Evolutionary conservation across 371 early-diverging fungal genomes (phyloP), one percentile per base, ranked within the genome.

Genomic region (Rhizopus stolonifer): DNA sequence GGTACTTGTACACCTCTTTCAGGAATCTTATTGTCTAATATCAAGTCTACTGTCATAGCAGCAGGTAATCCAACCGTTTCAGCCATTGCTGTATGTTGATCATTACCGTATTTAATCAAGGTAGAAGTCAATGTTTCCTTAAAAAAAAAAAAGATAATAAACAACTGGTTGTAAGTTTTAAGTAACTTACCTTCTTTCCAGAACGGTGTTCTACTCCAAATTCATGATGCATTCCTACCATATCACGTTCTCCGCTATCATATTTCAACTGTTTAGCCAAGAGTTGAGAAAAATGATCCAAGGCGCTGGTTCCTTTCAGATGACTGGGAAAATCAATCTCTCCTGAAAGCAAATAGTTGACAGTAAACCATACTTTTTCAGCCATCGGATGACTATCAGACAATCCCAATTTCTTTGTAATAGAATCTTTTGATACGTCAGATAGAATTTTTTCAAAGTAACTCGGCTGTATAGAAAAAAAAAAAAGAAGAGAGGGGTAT

Each of bases 61-160:
- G 89, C 88, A 7, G 95, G 95, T 11, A 89, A 58, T 3, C 93
- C 94, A 13, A 95, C 95, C 1, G 92, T 92, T 54, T 87, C 88
- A 13, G 95, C 94, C 95, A 95, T 95, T 7, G 94, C 93, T 19
- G 91, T 87, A 64, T 86, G 84, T 0, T 81, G 80, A 32, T 76
- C 79, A 34, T 83, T 81, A 10, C 93, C 95, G 62, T 91, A 93
- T 4, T 81, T 72, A 17, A 90, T 70, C 57, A 93, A 59, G 1
- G 93, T 91, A 3, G 91, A 87, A 1, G 87, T 89, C 21, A 77
- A 72, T 0, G 74, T 81, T 70, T 88, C 83, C 73, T 83, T 29
- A 29, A 29, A 29, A 29, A 10, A 29, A 4, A 29, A 29, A 29
- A 29, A 10, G 7, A 7, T 21, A 10, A 29, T 31, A 32, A 10